phyloP scores from a whole-genome alignment of 768 basidiomycete genomes.

The Hortiboletus campestris region DNA sequence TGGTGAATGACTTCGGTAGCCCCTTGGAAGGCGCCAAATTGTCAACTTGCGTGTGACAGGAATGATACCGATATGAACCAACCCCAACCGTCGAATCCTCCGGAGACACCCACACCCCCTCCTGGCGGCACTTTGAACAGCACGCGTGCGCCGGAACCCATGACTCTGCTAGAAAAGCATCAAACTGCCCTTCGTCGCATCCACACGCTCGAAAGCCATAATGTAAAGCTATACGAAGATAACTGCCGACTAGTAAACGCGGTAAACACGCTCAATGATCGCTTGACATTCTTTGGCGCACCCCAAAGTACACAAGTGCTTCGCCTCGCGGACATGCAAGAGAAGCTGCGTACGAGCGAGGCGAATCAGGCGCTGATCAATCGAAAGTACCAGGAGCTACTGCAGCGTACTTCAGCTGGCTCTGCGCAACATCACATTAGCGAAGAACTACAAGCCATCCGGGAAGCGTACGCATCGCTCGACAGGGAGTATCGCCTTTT shows the following conservation, averaged over 20 bases:
- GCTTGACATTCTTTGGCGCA: constrained; percentile 20
- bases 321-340: constrained; percentile 24
- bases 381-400: constrained; percentile 26
- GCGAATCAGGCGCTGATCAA: constrained; percentile 12
- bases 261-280: constrained; percentile 32
- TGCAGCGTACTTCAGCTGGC: constrained; percentile 12
- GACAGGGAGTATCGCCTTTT: constrained; percentile 18
- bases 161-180: constrained; percentile 33
- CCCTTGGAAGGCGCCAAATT: not conserved
- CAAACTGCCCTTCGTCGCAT: constrained; percentile 32
- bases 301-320: constrained; percentile 16
- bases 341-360: constrained; percentile 25
- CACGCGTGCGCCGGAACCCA: constrained; percentile 44
- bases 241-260: constrained; percentile 33
- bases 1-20: not conserved
- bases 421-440: constrained; percentile 16
- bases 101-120: constrained; percentile 4
- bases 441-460: constrained; percentile 18
- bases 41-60: constrained; percentile 4
- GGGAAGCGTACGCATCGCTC: constrained; percentile 20
- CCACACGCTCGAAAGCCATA: constrained; percentile 27
- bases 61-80: not conserved
- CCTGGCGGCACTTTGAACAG: constrained; percentile 18
- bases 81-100: not conserved
- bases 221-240: constrained; percentile 38